Base-by-base conservation (phyloP, 2,329 filamentous ascomycete species). In the Microcyclosporella mali region DNA sequence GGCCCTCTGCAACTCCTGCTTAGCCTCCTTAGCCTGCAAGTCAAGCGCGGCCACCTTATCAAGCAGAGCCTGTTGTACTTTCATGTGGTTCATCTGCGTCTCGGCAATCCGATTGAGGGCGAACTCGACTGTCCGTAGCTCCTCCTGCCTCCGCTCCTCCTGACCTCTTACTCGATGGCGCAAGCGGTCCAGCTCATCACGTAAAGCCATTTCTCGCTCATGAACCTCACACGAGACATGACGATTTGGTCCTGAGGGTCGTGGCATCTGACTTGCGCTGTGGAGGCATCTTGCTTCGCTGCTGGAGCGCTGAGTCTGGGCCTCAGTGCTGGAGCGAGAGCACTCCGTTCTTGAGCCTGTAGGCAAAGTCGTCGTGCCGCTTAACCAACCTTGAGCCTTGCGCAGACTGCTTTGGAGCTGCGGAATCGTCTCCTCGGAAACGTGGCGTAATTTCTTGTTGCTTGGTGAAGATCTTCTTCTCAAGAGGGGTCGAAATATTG, bases 41-140 rank as follows among this genome's bases (percentile, higher is more conserved):
- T 44, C 41, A 41, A 48, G 33, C 4, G 28, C 33, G n/a, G 15
- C 35, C 11, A 48, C 15, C 37, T 37, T 40, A n/a, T 39, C 27
- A 12, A 48, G 19, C 21, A 48, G 15, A 21, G 33, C 27, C 30
- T 41, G 37, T 25, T 48, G 45, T 11, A 45, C 41, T 8, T 33
- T 19, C 45, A 48, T 48, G 25, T 45, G 45, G 27, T 39, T 39
- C 17, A 25, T 40, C 34, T 48, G 45, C 34, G 38, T 37, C 33
- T 48, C 45, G 3, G 38, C 16, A 17, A 48, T 48, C 7, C 45
- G 29, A 16, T 37, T 40, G 11, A 48, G 16, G 2, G 30, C 34
- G 18, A 48, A 45, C 6, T 31, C 34, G 10, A 48, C 45, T 6
- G 38, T 33, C 28, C 37, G 12, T 12, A 38, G 17, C 17, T 48